Evolutionary conservation across 2,329 filamentous ascomycete genomes (phyloP), one percentile per base, ranked within the genome.

Genomic region (Alternaria tenuissima): DNA sequence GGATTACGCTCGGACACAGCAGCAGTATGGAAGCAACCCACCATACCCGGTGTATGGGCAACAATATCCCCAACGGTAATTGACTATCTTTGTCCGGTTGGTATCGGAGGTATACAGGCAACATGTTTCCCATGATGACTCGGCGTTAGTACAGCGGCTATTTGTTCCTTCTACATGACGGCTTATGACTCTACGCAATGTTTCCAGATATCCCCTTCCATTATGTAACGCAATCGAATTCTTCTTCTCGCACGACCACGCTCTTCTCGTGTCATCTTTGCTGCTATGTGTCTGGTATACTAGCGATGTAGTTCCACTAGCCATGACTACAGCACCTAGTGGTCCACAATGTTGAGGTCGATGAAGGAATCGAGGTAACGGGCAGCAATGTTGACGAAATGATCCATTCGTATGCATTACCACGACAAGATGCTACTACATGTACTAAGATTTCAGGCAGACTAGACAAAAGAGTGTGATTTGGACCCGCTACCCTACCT

Each of bases 1-100:
- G 54, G 76, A 78, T 39, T 78, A 65, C 57, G 74, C 65, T 7
- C 63, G 66, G 38, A 59, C 59, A 46, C 62, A 69, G 42, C 55
- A 55, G 18, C 63, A 62, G 12, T 61, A 62, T 51, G 58, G 48
- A 9, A 36, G 52, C 7, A 57, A 59, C 16, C 58, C 58, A 24
- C 56, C 61, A 3, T 67, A 67, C 39, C 58, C 52, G 26, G 49
- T 56, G 30, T 52, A 61, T 38, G 51, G 47, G 12, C 55, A 52
- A 8, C 39, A 42, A 16, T 11, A 42, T 16, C 39, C 39, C 8
- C 39, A 42, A 16, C 42, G 42, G 20, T 52, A n/a, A 46, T 38
- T 12, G 41, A 38, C 0, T 3, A 5, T 49, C 14, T 34, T 30
- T n/a, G n/a, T 26, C n/a, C 16, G 20, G 4, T 12, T 34, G 32